Evolutionary conservation across 257 asterid species (phyloP).

Genomic region (Primulina huaijiensis): DNA sequence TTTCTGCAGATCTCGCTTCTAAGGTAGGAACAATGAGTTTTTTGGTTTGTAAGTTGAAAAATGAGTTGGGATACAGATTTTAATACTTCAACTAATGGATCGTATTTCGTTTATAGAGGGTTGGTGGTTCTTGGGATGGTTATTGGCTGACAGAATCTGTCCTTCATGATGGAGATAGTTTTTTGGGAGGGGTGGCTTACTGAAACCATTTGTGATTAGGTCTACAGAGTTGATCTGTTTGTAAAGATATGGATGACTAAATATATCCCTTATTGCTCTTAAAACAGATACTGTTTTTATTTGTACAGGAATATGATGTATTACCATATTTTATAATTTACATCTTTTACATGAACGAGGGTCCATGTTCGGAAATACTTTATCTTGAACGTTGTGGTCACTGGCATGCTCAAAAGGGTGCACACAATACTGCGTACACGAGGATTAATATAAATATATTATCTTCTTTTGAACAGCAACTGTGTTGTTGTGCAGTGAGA

Average conservation of each 20-base stretch:
- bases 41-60: conserved; percentile 1
- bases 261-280: background rate
- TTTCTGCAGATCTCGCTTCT: conserved; percentile 16
- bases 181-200: conserved; percentile 88
- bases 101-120: conserved; percentile 45
- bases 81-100: background rate
- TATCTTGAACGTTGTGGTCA: background rate
- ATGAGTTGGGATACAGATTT: background rate
- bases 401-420: background rate
- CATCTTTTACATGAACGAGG: background rate
- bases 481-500: background rate
- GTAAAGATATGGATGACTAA: conserved; percentile 19
- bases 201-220: conserved; percentile 27
- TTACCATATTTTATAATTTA: background rate
- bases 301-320: background rate
- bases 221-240: conserved; percentile 10
- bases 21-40: background rate
- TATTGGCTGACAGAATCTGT: conserved; percentile 91
- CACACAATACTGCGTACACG: background rate
- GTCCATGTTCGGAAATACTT: background rate
- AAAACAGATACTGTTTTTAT: background rate
- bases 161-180: conserved; percentile 80
- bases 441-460: background rate
- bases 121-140: conserved; percentile 98
- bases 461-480: conserved; percentile 6